Evolutionary conservation across 768 basidiomycete species (phyloP).

Genomic region (Leccinum fibrillosum): DNA sequence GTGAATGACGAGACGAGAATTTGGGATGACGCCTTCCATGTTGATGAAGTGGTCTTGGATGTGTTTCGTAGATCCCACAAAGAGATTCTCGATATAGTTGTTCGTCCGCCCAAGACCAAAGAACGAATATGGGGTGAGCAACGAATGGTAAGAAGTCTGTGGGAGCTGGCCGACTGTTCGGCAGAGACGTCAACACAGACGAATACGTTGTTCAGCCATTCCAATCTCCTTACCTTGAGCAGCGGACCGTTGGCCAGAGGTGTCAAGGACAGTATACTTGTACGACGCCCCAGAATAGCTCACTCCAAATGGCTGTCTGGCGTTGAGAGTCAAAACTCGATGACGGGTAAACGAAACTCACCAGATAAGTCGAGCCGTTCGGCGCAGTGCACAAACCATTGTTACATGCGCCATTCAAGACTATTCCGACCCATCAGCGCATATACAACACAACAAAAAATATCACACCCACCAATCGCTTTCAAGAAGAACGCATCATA

Average conservation of each 20-base stretch:
- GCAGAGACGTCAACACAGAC: conserved; percentile 2
- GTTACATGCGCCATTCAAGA: conserved; percentile 89
- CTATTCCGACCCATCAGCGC: conserved; percentile 27
- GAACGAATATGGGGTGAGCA: conserved; percentile 91
- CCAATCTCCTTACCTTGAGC: conserved; percentile 64
- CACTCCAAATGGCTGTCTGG: conserved; percentile 79
- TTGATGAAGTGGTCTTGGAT: conserved; percentile 72
- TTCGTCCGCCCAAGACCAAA: conserved; percentile 97
- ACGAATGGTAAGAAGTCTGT: conserved; percentile 87
- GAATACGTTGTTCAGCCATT: not conserved
- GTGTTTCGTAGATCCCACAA: conserved; percentile 88
- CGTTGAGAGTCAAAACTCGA: not conserved
- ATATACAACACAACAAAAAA: not conserved
- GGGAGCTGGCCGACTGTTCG: conserved; percentile 82
- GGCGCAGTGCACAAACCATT: conserved; percentile 71
- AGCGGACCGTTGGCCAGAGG: conserved; percentile 81
- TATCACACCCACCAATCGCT: conserved; percentile 67
- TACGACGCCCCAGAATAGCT: conserved; percentile 94
- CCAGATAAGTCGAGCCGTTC: conserved; percentile 71
- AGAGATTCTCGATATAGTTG: conserved; percentile 98
- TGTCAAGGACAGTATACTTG: conserved; percentile 96
- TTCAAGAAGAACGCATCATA: conserved; percentile 99
- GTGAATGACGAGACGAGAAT: conserved; percentile 93
- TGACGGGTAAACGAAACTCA: conserved; percentile 37
- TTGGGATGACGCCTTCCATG: conserved; percentile 97